phyloP scores from a whole-genome alignment of 2,329 filamentous ascomycete species.

The Hypoxylon sp. region DNA sequence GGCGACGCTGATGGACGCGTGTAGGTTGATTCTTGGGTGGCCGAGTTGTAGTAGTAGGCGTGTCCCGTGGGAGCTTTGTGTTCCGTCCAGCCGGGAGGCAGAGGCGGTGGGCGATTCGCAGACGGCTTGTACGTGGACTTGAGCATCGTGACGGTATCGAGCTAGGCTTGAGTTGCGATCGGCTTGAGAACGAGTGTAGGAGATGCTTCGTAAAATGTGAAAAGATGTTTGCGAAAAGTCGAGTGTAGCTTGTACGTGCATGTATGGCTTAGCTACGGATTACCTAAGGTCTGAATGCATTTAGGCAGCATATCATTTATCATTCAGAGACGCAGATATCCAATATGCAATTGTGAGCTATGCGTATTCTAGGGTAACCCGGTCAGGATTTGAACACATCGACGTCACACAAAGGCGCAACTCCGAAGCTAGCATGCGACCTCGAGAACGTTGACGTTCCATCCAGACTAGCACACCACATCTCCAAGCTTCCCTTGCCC shows the following conservation, averaged over 20 bases:
- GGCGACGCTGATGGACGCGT: constrained; percentile 66
- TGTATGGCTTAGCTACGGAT: neutral
- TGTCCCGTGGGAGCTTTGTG: constrained; percentile 90
- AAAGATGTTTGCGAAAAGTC: neutral
- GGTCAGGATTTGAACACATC: neutral
- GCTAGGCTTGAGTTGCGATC: no score
- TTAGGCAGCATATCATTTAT: no score
- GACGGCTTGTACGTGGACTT: constrained; percentile 78
- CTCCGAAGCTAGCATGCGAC: constrained; percentile 20
- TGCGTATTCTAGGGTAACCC: neutral
- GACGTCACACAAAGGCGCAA: constrained; percentile 5
- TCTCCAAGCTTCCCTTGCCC: no score
- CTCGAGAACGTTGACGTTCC: no score
- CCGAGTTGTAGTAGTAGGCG: constrained; percentile 84
- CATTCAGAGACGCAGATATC: no score
- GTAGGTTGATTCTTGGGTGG: constrained; percentile 88
- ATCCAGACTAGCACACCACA: no score
- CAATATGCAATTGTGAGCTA: neutral
- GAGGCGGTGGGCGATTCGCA: constrained; percentile 58
- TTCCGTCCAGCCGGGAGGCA: constrained; percentile 88
- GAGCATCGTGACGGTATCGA: constrained; percentile 69
- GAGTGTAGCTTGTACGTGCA: neutral
- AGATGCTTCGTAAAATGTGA: neutral
- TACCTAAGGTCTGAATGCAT: no score
- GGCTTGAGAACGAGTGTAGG: no score